Base-by-base conservation (phyloP, 1,284 basidiomycete genomes). In the Mrakiaceae sp. region DNA sequence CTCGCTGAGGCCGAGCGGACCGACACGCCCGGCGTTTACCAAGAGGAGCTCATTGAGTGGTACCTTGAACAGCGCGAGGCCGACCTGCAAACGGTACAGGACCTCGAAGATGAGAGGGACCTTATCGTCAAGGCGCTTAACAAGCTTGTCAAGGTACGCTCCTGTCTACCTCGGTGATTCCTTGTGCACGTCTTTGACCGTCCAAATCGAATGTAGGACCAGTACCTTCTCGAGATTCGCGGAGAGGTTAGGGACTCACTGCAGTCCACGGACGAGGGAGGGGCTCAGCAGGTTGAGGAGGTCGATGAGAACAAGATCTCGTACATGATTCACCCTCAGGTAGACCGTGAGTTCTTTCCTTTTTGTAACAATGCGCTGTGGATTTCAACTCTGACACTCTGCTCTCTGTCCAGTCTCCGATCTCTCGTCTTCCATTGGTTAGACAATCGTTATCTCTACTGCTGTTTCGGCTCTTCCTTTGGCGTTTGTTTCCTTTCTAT, bases 31-130 rank as follows among this genome's bases (percentile, higher is more conserved):
- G 94, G 94, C 9, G 78, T 96, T 40, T 88, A 92, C 73, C 81
- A 86, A 59, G 89, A 94, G 68, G 92, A 94, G 72, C 81, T 99
- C 56, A 87, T 96, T 67, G 90, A 96, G 74, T 96, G 93, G 93
- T 98, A 98, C 75, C 82, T 98, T 62, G 93, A 98, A 78, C 79
- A 84, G 68, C 87, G 84, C 75, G 96, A 98, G 76, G 79, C 81
- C 48, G 87, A 92, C 69, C 80, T 98, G 58, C 84, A 88, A 68
- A 85, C 87, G 58, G 81, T 92, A 12, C 91, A 94, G 64, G 87
- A 95, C 72, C 78, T 96, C n/a, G 91, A 97, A 71, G 86, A 88
- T 70, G 90, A 98, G 78, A 87, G 86, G 71, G 88, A 90, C 74
- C 79, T 98, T 66, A 85, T 98, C 68, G 84, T 82, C 56, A 98